Percentiles rank a stretch among this genome's conserved stretches.
Evolutionary conservation across 164 flowering plant genomes (phyloP).

Genomic region (Macadamia tetraphylla): DNA sequence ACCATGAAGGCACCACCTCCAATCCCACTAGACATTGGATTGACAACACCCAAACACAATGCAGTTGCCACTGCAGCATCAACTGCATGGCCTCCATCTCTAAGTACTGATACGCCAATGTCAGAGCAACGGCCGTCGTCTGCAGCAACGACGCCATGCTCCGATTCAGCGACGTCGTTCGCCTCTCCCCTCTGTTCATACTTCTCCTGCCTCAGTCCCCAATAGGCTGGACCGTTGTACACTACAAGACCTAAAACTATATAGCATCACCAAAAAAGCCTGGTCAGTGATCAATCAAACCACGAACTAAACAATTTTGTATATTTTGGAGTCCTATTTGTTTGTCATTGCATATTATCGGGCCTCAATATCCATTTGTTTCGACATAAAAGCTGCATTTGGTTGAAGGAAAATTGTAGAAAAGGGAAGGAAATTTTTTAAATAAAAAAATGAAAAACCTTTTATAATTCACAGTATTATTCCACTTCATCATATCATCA

Average conservation of each 20-base stretch:
- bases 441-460: too few relatives aligned
- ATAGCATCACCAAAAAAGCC: background rate
- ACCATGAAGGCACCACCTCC: slow-evolving; percentile 96
- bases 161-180: slow-evolving; percentile 46
- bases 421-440: too few relatives aligned
- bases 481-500: too few relatives aligned
- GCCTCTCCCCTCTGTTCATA: slow-evolving; percentile 7
- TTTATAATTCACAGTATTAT: too few relatives aligned
- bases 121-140: slow-evolving; percentile 83
- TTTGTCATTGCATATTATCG: too few relatives aligned
- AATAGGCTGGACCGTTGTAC: background rate
- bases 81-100: slow-evolving; percentile 72
- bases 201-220: slow-evolving; percentile 11
- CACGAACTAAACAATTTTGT: too few relatives aligned
- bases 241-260: slow-evolving; percentile 13
- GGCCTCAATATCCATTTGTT: too few relatives aligned
- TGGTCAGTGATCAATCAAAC: too few relatives aligned
- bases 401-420: too few relatives aligned
- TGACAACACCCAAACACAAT: slow-evolving; percentile 78
- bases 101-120: slow-evolving; percentile 50
- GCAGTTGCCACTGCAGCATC: slow-evolving; percentile 93
- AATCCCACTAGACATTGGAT: slow-evolving; percentile 76
- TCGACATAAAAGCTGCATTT: too few relatives aligned
- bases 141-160: slow-evolving; percentile 73
- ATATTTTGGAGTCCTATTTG: too few relatives aligned